Base-by-base conservation (phyloP, 192 early-diverging fungal species). In the Paraglomus brasilianum region DNA sequence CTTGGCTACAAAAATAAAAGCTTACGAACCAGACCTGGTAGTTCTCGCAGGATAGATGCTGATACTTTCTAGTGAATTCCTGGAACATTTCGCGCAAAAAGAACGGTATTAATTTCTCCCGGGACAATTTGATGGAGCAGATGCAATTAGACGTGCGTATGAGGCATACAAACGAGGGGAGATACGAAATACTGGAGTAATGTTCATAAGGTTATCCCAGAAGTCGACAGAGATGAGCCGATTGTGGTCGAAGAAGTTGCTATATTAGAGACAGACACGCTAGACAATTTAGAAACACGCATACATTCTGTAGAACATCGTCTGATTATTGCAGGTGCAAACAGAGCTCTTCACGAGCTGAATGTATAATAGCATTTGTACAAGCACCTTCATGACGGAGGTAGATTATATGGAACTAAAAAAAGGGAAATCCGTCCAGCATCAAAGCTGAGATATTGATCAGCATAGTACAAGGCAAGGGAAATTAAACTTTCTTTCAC, bases 21-120 rank as follows among this genome's bases (percentile, higher is more conserved):
- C 75, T 21, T 80, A 82, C 48, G 71, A 75, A 24, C 93, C 93
- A 2, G 93, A 96, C 71, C 81, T 97, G 44, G 78, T 97, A 5
- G 90, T 99, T 13, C 84, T 99, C 30, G 97, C 96, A 7, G 97
- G 97, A 42, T 99, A 87, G 84, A 99, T 99, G 97, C 97, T 96
- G 76, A 99, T 99, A 69, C 83, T 99, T 40, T 93, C 92, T 11
- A 81, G 92, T 5, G 82, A 84, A 24, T 99, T 98, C 70, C 73
- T 99, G 52, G 77, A 85, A 40, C 51, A 75, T 66, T 95, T 98
- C 73, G 79, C 84, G 15, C 70, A 78, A 3, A 73, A 81, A 17
- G n/a, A 83, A 83, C 47, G 81, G 98, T 61, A 93, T 99, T 75
- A 99, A 99, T 80, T 80, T 2, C 79, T 99, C 30, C 97, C 97